These are phyloP conservation scores for Spirogloea muscicola DNA, from an alignment of 139 green algal species.

Conservation along the genomic window DNA sequence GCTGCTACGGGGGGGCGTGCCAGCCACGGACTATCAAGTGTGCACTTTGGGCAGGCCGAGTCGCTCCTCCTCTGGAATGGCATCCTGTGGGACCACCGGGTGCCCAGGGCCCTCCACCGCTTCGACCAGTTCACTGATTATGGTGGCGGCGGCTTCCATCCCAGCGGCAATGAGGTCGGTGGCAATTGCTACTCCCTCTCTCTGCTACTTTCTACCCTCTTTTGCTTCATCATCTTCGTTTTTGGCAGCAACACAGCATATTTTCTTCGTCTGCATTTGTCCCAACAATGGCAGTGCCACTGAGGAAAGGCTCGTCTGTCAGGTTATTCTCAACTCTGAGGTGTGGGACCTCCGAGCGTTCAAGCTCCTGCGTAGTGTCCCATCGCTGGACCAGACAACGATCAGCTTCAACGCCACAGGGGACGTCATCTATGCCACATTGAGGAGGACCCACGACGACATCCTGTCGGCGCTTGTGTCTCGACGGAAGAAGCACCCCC, in stretches of 20 bases:
- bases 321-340: constrained; percentile 67
- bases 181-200: neutral
- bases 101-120: constrained; percentile 52
- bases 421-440: constrained; percentile 52
- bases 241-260: no score
- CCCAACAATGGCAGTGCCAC: no score
- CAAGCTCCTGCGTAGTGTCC: constrained; percentile 64
- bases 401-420: constrained; percentile 53
- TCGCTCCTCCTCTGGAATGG: constrained; percentile 65
- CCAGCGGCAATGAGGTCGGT: constrained; percentile 57
- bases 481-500: constrained; percentile 56
- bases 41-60: constrained; percentile 49
- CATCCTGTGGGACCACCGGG: constrained; percentile 65
- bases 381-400: constrained; percentile 57
- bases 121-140: constrained; percentile 68
- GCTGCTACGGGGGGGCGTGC: neutral
- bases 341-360: constrained; percentile 70
- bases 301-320: no score
- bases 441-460: constrained; percentile 48
- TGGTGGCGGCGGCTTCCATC: constrained; percentile 63
- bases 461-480: constrained; percentile 20
- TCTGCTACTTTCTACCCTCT: no score
- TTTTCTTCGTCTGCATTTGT: no score
- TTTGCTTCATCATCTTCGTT: no score
- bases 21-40: neutral